These are phyloP conservation scores for Lasiodiplodia gonubiensis DNA, from an alignment of 2,329 filamentous ascomycete species.

Conservation along the genomic window DNA sequence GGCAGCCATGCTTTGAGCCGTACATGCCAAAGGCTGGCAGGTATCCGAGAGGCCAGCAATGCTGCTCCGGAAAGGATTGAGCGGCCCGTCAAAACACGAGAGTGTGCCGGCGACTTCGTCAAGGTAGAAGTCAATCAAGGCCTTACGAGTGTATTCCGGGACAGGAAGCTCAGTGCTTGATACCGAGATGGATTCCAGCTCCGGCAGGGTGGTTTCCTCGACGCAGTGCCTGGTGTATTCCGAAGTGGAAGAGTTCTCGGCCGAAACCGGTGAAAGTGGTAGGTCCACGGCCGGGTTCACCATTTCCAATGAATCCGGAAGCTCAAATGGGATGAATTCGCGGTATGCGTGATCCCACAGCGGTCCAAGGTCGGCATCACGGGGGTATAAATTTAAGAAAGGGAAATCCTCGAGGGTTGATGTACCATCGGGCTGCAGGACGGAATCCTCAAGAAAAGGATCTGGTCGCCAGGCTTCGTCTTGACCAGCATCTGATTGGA, in stretches of 20 bases:
- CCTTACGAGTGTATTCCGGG: neutral
- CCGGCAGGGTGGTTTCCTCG: neutral
- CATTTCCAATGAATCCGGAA: neutral
- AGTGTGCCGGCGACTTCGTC: neutral
- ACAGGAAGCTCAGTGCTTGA: neutral
- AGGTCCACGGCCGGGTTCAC: neutral
- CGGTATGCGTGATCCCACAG: neutral
- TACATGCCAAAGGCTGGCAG: neutral
- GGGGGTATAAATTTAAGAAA: neutral
- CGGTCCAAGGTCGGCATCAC: neutral
- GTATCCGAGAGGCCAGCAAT: neutral
- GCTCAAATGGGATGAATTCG: neutral
- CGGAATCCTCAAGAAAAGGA: neutral
- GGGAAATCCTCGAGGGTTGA: neutral
- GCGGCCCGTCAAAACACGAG: neutral
- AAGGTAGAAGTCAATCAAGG: neutral
- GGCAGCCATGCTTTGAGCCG: neutral
- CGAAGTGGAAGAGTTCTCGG: neutral
- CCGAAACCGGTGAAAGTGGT: neutral
- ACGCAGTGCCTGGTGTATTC: neutral
- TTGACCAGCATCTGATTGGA: neutral
- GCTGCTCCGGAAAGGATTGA: neutral
- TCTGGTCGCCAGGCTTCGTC: neutral
- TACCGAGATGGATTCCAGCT: neutral
- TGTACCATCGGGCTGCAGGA: neutral